Base-by-base conservation (phyloP, 768 basidiomycete species). In the Leccinum variicolor region DNA sequence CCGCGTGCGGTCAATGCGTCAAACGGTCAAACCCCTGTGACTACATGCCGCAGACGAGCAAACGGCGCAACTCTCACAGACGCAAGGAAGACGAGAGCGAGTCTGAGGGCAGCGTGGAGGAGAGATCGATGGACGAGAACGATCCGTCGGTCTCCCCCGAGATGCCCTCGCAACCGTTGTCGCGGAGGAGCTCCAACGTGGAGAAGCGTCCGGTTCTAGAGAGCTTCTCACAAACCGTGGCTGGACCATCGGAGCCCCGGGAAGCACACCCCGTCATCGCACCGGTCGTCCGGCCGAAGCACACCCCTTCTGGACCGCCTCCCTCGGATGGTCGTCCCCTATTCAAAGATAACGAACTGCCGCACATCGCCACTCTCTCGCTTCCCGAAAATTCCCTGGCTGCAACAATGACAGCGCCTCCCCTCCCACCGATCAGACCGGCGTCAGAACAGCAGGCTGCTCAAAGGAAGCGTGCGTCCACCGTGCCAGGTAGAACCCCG, bases 21-120 rank as follows among this genome's bases (percentile, higher is more conserved):
- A 92, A 92, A 72, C 84, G 91, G 50, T 82, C 81, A 49, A 84
- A 91, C 64, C 74, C 83, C 15, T 93, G 91, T 71, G 90, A 92
- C 67, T 93, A 92, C 63, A 85, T 84, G 82, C 84, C 85, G 15
- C 76, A 76, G 56, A 85, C 83, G 63, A 84, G 83, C 72, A 91
- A 89, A 70, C 85, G 89, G 34, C 85, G 90, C 53, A 84, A 84
- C 47, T 81, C 81, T 59, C 79, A 81, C 65, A 80, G 82, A 63
- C 83, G 83, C 66, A 84, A 79, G 61, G 85, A 84, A 56, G 86
- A 86, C 55, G 85, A 77, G 36, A 64, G 77, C 57, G 76, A 77
- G 36, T 73, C 84, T 60, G 89, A 87, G 45, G 85, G 83, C 28
- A 89, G 86, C 69, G 84, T 77, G 48, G 89, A 86, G 49, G 78